Conservation (phyloP, 1,284 basidiomycete species). For the Ganoderma leucocontextum region DNA sequence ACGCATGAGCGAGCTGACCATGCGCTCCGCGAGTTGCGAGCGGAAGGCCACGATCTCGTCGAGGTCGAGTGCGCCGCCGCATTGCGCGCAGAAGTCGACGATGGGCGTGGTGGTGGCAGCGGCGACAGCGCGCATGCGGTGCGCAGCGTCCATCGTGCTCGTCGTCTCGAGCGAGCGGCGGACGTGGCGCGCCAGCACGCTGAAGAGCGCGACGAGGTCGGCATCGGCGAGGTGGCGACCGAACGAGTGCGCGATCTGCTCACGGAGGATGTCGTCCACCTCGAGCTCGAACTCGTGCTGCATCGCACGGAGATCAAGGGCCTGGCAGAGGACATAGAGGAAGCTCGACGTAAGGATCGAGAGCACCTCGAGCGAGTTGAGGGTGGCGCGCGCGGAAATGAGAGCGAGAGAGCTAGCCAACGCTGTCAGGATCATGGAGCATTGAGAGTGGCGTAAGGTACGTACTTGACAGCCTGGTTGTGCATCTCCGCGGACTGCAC, state of each 20-base stretch:
- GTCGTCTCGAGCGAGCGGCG: slow-evolving; percentile 67
- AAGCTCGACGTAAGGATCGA: slow-evolving; percentile 79
- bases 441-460: slow-evolving; percentile 19
- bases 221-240: slow-evolving; percentile 47
- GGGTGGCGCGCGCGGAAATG: slow-evolving; percentile 81
- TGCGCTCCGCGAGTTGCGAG: slow-evolving; percentile 53
- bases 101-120: slow-evolving; percentile 67
- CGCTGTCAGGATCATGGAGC: slow-evolving; percentile 11
- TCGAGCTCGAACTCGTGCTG: slow-evolving; percentile 68
- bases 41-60: slow-evolving; percentile 60
- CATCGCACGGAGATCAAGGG: slow-evolving; percentile 79
- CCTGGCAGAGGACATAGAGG: slow-evolving; percentile 82
- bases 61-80: slow-evolving; percentile 41
- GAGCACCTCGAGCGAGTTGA: slow-evolving; percentile 79
- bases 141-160: slow-evolving; percentile 72
- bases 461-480: slow-evolving; percentile 86
- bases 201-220: slow-evolving; percentile 44
- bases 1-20: slow-evolving; percentile 53
- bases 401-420: slow-evolving; percentile 75
- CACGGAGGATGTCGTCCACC: slow-evolving; percentile 56
- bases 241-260: slow-evolving; percentile 60
- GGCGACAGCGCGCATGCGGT: slow-evolving; percentile 73
- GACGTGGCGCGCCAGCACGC: slow-evolving; percentile 51
- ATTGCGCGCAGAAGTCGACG: slow-evolving; percentile 62
- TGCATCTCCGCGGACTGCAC: slow-evolving; percentile 90